phyloP scores from a whole-genome alignment of 2,329 filamentous ascomycete genomes.

The Stromatinia cepivora region DNA sequence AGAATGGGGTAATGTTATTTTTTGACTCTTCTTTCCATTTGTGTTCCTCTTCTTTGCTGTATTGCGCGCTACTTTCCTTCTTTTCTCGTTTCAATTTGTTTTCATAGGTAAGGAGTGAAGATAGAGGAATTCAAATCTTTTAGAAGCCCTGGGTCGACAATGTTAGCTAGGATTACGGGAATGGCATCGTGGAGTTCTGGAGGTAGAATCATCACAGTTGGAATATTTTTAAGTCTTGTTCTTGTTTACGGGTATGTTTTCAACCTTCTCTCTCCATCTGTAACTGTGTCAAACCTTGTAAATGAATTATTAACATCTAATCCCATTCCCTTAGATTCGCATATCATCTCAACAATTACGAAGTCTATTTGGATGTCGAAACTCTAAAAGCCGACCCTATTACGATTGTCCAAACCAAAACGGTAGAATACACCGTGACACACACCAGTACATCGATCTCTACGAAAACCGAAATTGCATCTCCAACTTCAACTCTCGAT shows the following conservation, averaged over 20 bases:
- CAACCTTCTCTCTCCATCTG: not conserved
- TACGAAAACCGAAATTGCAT: slow-evolving; percentile 16
- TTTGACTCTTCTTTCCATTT: not conserved
- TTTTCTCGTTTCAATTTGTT: not conserved
- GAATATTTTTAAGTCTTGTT: slow-evolving; percentile 7
- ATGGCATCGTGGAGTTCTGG: slow-evolving; percentile 3
- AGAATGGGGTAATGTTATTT: not conserved
- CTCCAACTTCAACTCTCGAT: slow-evolving; percentile 33
- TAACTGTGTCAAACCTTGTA: too few species aligned
- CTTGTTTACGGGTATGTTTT: slow-evolving; percentile 14
- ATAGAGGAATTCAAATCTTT: not conserved
- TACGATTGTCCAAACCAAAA: slow-evolving; percentile 8
- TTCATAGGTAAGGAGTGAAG: not conserved
- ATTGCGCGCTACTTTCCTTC: not conserved
- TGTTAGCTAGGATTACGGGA: not conserved
- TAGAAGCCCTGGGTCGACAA: not conserved
- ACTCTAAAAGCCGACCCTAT: not conserved
- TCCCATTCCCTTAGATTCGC: not conserved
- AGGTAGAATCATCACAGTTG: not conserved
- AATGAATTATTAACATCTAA: not conserved
- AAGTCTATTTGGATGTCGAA: not conserved
- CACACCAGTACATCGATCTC: not conserved
- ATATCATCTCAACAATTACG: slow-evolving; percentile 10
- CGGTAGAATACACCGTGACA: slow-evolving; percentile 4
- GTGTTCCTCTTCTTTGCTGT: not conserved